Evolutionary conservation across 225 moss, liverwort and hornwort species (phyloP), one percentile per base, ranked within the genome.

Genomic region (Anthoceros angustus): DNA sequence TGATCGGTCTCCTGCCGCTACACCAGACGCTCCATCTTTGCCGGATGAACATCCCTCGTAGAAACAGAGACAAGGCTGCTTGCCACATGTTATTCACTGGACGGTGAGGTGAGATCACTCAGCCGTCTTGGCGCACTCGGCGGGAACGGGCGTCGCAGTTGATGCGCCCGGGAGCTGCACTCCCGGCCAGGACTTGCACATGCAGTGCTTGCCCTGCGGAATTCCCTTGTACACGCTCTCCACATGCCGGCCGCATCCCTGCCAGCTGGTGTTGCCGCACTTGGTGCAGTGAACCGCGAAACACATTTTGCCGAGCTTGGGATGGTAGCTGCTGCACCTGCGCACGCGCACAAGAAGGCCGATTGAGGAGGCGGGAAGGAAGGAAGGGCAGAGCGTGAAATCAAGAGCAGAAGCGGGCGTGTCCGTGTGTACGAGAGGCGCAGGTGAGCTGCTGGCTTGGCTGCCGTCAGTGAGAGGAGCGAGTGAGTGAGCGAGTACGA

Each of bases 131-230:
- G 32, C 32, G 32, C 32, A 32, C 23, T 55, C 23, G 55, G 23
- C 5, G 0, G 12, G 14, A 9, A 0, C 12, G 23, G 55, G 18
- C n/a, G 55, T 1, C 5, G 55, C 55, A 18, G 55, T 1, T 9
- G 55, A 1, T 20, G 16, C 55, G 6, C 55, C 14, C 8, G 55
- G 55, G 23, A 55, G 55, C 55, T 55, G 55, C 55, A 55, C 55
- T 15, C 55, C 55, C 12, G 55, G 55, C 55, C 55, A 55, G 12
- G 10, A 18, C 55, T 55, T 55, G 55, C 55, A 55, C 55, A 55
- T 55, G 55, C 55, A 55, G 55, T 55, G 55, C 23, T 55, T 55
- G n/a, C 55, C 55, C 55, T 55, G 55, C 18, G 55, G 55, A 23
- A 55, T 55, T 7, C n/a, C n/a, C 55, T 55, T 55, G 55, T 55